Evolutionary conservation across 371 early-diverging fungal genomes (phyloP), one percentile per base, ranked within the genome.

Genomic region (Haplosporangium sp.): DNA sequence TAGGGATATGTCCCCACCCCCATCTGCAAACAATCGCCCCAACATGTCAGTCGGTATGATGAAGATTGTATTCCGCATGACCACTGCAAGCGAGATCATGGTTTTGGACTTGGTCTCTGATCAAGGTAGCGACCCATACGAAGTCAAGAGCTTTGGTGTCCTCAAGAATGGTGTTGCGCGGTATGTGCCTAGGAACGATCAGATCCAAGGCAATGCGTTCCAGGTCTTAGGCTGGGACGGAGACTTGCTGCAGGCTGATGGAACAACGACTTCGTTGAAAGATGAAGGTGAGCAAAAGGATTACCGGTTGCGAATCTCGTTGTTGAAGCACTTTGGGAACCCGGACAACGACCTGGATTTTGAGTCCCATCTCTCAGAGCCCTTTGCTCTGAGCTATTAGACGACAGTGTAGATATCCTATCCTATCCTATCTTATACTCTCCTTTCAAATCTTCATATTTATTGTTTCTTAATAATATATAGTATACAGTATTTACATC

Each of bases 181-280:
- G 12, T 79, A 59, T 23, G 23, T 79, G 6, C 69, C 73, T 2
- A 60, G 80, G 37, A 79, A 73, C 37, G 73, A 79, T 29, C 62
- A 66, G 43, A 8, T 73, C 14, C 69, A 79, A 47, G 73, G 80
- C 0, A 79, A 79, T 23, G 80, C 56, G 8, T 79, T 72, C 59
- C 73, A 79, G 56, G 80, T 79, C 16, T 59, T 79, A 20, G 63
- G 59, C 7, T 79, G 80, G 80, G 63, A 69, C 42, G 73, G 69
- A 1, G 55, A 68, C 50, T 1, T 79, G 37, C 7, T 79, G 23
- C 55, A 46, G 16, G 59, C 52, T 16, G 68, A 79, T 23, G 79
- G 79, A 10, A 45, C 57, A 0, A 12, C 54, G 14, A 16, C 46
- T 1, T n/a, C 48, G 14, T 23, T 57, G 36, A 16, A 21, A 0